phyloP scores from a whole-genome alignment of 257 asterid species.

The Nicotiana otophora region DNA sequence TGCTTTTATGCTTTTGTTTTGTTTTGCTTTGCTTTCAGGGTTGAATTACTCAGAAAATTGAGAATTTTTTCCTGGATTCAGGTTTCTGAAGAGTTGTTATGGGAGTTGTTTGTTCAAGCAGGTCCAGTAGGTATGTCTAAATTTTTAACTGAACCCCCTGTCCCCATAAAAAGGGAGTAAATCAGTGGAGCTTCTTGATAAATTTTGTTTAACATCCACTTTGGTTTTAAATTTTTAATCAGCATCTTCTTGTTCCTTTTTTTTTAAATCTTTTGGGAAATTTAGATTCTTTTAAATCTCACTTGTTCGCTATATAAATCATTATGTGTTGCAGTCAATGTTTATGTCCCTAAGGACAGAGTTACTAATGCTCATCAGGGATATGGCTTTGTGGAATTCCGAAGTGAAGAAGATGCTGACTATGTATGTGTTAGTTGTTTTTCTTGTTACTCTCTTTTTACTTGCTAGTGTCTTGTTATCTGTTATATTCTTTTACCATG shows the following conservation, averaged over 20 bases:
- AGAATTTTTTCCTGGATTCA: not conserved
- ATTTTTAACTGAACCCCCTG: not conserved
- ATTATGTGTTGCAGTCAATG: constrained; percentile 54
- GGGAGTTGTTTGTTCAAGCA: constrained; percentile 97
- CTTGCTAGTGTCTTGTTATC: not conserved
- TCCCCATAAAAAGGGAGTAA: not conserved
- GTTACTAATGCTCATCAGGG: constrained; percentile 95
- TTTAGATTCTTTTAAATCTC: not conserved
- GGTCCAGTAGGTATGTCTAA: constrained; percentile 81
- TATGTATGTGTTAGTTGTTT: constrained; percentile 49
- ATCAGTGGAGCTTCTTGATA: not conserved
- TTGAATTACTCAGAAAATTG: not conserved
- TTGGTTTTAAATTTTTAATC: not conserved
- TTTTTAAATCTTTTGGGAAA: not conserved
- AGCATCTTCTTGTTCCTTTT: not conserved
- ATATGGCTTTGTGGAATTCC: constrained; percentile 90
- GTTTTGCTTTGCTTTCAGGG: not conserved
- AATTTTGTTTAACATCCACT: not conserved
- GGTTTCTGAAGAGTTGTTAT: constrained; percentile 64
- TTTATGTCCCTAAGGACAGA: constrained; percentile 95
- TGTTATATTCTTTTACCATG: not conserved
- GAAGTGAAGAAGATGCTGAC: constrained; percentile 98
- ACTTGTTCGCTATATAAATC: not conserved
- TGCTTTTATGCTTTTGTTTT: not conserved
- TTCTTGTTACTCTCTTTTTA: constrained; percentile 3